phyloP scores from a whole-genome alignment of 352 stramenopile species.

The Phytophthora crassamura region DNA sequence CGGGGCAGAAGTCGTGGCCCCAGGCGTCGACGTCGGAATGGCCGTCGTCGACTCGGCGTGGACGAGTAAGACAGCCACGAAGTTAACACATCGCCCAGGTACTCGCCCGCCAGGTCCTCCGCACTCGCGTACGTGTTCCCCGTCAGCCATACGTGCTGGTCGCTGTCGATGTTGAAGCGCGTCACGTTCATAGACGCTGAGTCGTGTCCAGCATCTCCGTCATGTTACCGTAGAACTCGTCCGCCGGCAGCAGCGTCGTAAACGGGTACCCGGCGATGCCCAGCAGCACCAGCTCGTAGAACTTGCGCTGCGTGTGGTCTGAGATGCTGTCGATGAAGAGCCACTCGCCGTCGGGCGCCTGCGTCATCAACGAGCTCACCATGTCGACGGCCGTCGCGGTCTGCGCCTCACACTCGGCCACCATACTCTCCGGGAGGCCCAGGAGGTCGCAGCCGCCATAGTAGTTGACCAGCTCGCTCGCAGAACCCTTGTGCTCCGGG shows the following conservation, averaged over 20 bases:
- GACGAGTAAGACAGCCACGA: not conserved
- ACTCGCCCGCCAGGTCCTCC: not conserved
- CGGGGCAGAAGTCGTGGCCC: too few species aligned
- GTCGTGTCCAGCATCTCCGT: conserved; percentile 38
- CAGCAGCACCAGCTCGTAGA: conserved; percentile 47
- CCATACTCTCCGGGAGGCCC: conserved; percentile 38
- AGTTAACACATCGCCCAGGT: conserved; percentile 23
- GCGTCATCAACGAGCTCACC: conserved; percentile 39
- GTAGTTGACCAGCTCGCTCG: conserved; percentile 45
- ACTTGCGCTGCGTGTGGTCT: conserved; percentile 54
- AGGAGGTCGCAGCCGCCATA: conserved; percentile 44
- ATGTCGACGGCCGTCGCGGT: conserved; percentile 35
- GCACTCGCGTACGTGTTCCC: conserved; percentile 13
- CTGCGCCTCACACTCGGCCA: conserved; percentile 36
- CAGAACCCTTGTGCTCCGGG: conserved; percentile 34
- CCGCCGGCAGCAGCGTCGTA: conserved; percentile 32
- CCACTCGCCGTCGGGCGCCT: conserved; percentile 39
- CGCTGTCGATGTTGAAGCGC: conserved; percentile 30
- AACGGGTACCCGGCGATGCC: conserved; percentile 52
- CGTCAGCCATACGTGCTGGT: conserved; percentile 27
- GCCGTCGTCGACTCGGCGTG: not conserved
- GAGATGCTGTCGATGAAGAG: conserved; percentile 55
- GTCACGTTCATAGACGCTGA: conserved; percentile 21
- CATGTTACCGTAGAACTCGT: conserved; percentile 45
- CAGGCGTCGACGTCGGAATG: not conserved